Percentiles rank a stretch among this genome's conserved stretches.
Conservation (phyloP, 2,329 filamentous ascomycete species). For the Colletotrichum destructivum region DNA sequence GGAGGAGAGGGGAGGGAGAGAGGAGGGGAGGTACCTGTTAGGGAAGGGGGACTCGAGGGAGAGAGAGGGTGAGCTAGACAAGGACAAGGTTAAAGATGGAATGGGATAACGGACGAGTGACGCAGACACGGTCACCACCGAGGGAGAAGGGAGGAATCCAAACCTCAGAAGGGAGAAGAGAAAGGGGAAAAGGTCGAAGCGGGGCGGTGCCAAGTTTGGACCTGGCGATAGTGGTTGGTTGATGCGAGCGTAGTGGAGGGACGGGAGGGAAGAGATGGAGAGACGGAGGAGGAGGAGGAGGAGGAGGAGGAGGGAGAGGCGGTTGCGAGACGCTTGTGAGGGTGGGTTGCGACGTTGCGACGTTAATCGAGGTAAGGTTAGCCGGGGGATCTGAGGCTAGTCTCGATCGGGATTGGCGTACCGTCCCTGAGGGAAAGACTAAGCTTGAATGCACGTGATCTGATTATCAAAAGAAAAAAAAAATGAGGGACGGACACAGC, state of each 20-base stretch:
- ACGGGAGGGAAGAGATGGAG: constrained; percentile 40
- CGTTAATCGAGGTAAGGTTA: constrained; percentile 37
- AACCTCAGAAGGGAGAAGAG: too few relatives aligned
- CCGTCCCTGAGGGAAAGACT: constrained; percentile 22
- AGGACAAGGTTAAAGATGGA: constrained; percentile 1
- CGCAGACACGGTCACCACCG: too few relatives aligned
- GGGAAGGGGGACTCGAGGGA: background rate
- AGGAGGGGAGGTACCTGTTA: background rate
- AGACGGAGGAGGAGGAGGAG: constrained; percentile 17
- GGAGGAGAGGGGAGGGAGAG: constrained; percentile 8
- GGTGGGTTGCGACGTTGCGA: constrained; percentile 4
- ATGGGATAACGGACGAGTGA: constrained; percentile 3
- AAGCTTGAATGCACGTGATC: background rate
- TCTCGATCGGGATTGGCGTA: background rate
- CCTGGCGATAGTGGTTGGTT: background rate
- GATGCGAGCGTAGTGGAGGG: constrained; percentile 31
- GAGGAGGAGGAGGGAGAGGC: constrained; percentile 32
- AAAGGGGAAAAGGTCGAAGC: background rate
- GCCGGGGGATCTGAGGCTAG: constrained; percentile 17
- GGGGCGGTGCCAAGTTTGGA: constrained; percentile 16
- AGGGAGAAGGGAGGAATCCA: too few relatives aligned
- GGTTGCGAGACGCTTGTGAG: background rate
- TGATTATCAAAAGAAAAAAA: rapidly evolving
- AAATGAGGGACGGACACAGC: background rate
- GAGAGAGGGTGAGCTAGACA: background rate